Evolutionary conservation across 2,329 filamentous ascomycete species (phyloP), one percentile per base, ranked within the genome.

Genomic region (Aspergillus thermomutatus): DNA sequence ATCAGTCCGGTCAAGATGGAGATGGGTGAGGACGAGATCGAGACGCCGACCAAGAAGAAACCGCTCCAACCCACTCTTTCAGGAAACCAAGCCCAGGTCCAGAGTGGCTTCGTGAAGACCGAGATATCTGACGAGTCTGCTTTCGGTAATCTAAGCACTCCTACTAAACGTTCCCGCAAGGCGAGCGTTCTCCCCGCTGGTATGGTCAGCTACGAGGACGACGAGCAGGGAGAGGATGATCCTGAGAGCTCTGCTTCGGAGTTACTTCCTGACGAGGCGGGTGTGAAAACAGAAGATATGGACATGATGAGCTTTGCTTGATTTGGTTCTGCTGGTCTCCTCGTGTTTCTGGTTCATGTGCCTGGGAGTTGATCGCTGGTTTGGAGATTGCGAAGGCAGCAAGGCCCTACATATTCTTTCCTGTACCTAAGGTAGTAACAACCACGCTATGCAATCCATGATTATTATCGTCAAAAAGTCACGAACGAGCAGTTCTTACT

Each of bases 101-200:
- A 10, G 11, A 14, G 8, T 28, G n/a, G 31, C 40, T 11, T 49
- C 10, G 45, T 57, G 3, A 59, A 59, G 49, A 11, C 27, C 0
- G 56, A 60, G 43, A 19, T 19, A 5, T 19, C 37, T 23, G 52
- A 56, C n/a, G 54, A 41, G n/a, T 41, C 26, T 25, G 23, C 21
- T 25, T 25, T 49, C 17, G 19, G 31, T 10, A 45, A 25, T 10
- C 34, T 49, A 1, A 25, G n/a, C 7, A 56, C 58, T 31, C 60
- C 61, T 3, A 43, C 52, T 11, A 68, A 68, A 55, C 59, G 66
- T 10, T 54, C 58, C 27, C 63, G 67, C 17, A 65, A 50, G 56
- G 53, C 59, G 21, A 61, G 57, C 37, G n/a, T 31, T 21, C 57
- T 62, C 10, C 52, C 59, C 26, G 21, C 50, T 10, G 66, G 60